phyloP scores from a whole-genome alignment of 345 rosid genomes.

The Leavenworthia alabamica region DNA sequence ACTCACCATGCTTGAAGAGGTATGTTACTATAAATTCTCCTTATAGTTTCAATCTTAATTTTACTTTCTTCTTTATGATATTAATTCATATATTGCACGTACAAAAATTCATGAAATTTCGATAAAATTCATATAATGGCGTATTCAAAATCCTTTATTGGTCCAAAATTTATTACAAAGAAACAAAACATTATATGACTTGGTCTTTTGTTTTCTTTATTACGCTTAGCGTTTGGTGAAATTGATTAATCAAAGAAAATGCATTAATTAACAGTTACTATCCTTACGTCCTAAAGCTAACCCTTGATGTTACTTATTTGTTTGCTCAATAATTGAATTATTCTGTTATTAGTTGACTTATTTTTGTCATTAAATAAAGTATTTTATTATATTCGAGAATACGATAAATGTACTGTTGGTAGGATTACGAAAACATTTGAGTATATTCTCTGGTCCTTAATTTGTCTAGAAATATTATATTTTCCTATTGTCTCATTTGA shows the following conservation, averaged over 20 bases:
- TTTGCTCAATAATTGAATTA: conserved; percentile 9
- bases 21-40: conserved; percentile 39
- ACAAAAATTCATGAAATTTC: neutral
- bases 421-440: neutral
- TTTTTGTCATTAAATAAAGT: neutral
- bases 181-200: conserved; percentile 16
- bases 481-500: neutral
- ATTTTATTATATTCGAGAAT: conserved; percentile 1
- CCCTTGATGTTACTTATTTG: conserved; percentile 17
- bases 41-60: conserved; percentile 14
- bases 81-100: neutral
- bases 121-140: neutral
- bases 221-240: conserved; percentile 23
- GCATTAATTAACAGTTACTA: neutral
- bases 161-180: neutral
- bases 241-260: conserved; percentile 23
- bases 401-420: conserved; percentile 18
- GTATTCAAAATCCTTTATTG: neutral
- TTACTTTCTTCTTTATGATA: conserved; percentile 5
- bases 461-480: neutral
- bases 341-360: conserved; percentile 22
- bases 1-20: conserved; percentile 97
- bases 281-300: conserved; percentile 16
- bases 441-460: conserved; percentile 3
- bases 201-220: neutral